Percentiles rank a stretch among this genome's conserved stretches.
These are phyloP conservation scores for Trichoderma atroviride DNA, from an alignment of 2,329 filamentous ascomycete genomes.

Conservation along the genomic window DNA sequence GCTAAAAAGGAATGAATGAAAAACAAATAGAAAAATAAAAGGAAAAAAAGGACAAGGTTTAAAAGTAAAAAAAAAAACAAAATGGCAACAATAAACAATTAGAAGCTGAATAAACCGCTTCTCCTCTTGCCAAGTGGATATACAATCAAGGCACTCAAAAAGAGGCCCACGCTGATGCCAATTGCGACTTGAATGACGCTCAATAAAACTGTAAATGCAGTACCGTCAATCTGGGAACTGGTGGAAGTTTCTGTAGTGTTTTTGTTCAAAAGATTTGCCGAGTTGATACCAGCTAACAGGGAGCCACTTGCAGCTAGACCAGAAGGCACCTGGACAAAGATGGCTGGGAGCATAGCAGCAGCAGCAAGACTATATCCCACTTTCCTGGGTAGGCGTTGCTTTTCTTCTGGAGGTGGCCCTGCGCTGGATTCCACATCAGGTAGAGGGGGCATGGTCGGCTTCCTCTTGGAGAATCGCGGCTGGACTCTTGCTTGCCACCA, in stretches of 20 bases:
- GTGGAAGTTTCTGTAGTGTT: slow-evolving; percentile 39
- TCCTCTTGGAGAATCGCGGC: slow-evolving; percentile 39
- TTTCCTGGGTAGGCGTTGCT: slow-evolving; percentile 42
- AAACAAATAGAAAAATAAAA: background rate
- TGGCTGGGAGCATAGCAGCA: slow-evolving; percentile 82
- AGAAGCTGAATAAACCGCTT: slow-evolving; percentile 60
- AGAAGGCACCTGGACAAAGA: slow-evolving; percentile 71
- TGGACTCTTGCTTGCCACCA: slow-evolving; percentile 54
- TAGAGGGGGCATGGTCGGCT: slow-evolving; percentile 35
- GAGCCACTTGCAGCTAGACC: slow-evolving; percentile 64
- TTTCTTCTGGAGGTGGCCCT: slow-evolving; percentile 31
- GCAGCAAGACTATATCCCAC: slow-evolving; percentile 78
- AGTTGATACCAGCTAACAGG: slow-evolving; percentile 59
- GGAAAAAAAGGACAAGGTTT: background rate
- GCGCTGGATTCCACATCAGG: slow-evolving; percentile 41
- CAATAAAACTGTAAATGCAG: slow-evolving; percentile 57
- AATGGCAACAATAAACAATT: slow-evolving; percentile 17
- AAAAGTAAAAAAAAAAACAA: background rate
- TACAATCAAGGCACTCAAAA: slow-evolving; percentile 57
- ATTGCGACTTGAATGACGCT: slow-evolving; percentile 65
- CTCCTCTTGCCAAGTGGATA: slow-evolving; percentile 61
- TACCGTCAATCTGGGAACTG: slow-evolving; percentile 42
- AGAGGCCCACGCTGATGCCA: slow-evolving; percentile 63
- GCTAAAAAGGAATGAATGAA: background rate
- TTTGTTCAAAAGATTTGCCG: slow-evolving; percentile 56